These are phyloP conservation scores for Vaccinium darrowii DNA, from an alignment of 148 eudicot species.

Conservation along the genomic window DNA sequence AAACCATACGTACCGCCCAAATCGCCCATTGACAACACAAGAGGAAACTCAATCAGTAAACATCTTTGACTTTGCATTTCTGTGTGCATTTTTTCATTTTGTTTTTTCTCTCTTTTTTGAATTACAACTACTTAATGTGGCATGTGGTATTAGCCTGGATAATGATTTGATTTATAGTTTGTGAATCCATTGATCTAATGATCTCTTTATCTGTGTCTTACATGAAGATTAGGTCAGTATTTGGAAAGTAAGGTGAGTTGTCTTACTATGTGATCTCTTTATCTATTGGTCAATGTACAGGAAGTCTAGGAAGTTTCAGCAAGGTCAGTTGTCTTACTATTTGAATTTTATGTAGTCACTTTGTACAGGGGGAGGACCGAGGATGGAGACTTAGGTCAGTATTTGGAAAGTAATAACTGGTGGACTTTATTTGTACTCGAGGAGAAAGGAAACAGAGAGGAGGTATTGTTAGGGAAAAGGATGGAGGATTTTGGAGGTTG, in stretches of 20 bases:
- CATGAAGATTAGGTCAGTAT: not conserved
- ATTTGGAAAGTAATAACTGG: not conserved
- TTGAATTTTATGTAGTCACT: not conserved
- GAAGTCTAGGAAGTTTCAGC: not conserved
- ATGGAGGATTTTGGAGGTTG: slow-evolving; percentile 2
- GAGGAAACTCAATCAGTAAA: slow-evolving; percentile 80
- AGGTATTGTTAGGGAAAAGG: not conserved
- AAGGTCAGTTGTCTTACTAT: not conserved
- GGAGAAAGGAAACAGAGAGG: not conserved
- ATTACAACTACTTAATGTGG: not conserved
- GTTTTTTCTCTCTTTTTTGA: not conserved
- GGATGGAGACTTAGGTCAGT: not conserved
- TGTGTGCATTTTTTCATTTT: not conserved
- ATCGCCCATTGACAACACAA: slow-evolving; percentile 67
- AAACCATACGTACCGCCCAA: slow-evolving; percentile 92
- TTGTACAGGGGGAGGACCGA: not conserved
- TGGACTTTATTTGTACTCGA: not conserved
- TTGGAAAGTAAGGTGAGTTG: no score
- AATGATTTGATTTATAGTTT: not conserved
- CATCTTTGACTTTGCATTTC: slow-evolving; percentile 7
- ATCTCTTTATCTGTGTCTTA: not conserved
- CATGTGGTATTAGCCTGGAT: not conserved
- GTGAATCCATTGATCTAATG: not conserved
- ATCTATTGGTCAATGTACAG: not conserved
- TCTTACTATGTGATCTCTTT: no score